Conservation (phyloP, 768 basidiomycete genomes). For the Lentinula sp. region DNA sequence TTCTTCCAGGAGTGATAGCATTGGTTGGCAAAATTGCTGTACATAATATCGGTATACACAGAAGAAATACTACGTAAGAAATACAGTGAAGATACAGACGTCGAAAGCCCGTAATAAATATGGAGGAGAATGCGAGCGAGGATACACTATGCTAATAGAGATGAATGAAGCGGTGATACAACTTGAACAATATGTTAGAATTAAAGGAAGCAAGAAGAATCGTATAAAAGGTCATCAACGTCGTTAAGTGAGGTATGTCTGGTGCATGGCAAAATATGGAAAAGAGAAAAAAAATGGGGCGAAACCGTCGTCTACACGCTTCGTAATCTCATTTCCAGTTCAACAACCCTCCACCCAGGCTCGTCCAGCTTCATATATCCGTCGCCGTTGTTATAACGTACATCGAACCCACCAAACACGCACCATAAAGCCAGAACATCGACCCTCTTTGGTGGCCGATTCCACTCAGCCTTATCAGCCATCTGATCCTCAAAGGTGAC, state of each 20-base stretch:
- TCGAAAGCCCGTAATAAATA: too few relatives aligned
- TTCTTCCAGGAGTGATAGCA: too few relatives aligned
- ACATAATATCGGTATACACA: too few relatives aligned
- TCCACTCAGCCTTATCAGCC: not conserved
- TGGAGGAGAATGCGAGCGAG: too few relatives aligned
- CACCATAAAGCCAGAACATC: not conserved
- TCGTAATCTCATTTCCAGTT: not conserved
- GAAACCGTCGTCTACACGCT: not conserved
- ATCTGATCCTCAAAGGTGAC: not conserved
- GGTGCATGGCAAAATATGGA: not conserved
- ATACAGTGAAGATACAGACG: too few relatives aligned
- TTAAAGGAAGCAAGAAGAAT: not conserved
- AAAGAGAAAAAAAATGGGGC: not conserved
- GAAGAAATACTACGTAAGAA: too few relatives aligned
- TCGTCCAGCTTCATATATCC: not conserved
- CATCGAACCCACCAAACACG: not conserved
- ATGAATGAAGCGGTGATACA: too few relatives aligned
- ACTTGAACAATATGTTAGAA: too few relatives aligned
- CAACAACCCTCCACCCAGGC: conserved; percentile 2
- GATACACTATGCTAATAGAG: too few relatives aligned
- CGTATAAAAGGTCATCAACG: not conserved
- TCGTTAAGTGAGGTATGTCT: not conserved
- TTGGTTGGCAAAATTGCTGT: too few relatives aligned
- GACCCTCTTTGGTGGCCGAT: not conserved
- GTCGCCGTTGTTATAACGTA: not conserved